A percentile compares a stretch with the other conserved stretches of the same genome.
Conservation (phyloP, 2,329 filamentous ascomycete genomes). For the Tolypocladium tropicale region DNA sequence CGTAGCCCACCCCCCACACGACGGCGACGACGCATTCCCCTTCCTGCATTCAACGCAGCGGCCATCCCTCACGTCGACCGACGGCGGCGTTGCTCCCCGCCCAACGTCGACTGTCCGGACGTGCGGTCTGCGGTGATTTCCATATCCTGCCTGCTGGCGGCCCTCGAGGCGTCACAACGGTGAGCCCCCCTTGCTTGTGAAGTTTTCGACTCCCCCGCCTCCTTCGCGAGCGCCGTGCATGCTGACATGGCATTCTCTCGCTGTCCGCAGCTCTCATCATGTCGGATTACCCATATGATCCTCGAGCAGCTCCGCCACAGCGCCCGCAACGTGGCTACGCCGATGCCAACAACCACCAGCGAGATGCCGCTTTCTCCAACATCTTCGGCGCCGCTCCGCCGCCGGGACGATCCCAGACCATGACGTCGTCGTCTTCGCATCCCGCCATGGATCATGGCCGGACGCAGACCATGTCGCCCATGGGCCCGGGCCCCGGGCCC, state of each 20-base stretch:
- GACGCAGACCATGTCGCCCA: constrained; percentile 67
- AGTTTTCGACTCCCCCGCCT: not conserved
- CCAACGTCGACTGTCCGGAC: constrained; percentile 14
- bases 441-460: constrained; percentile 49
- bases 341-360: constrained; percentile 50
- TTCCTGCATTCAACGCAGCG: not conserved
- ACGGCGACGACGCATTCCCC: not conserved
- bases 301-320: constrained; percentile 35
- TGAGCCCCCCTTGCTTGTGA: constrained; percentile 7
- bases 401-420: constrained; percentile 85
- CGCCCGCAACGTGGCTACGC: constrained; percentile 33
- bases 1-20: not conserved
- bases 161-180: constrained; percentile 10
- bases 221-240: not conserved
- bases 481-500: constrained; percentile 36
- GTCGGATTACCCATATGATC: constrained; percentile 48
- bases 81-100: constrained; percentile 20
- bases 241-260: not conserved
- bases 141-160: constrained; percentile 9
- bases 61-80: constrained; percentile 11
- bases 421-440: constrained; percentile 65
- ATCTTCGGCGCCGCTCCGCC: constrained; percentile 87
- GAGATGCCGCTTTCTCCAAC: constrained; percentile 91
- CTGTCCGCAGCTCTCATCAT: constrained; percentile 23
- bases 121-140: constrained; percentile 13